Percentiles rank a stretch among this genome's conserved stretches.
phyloP scores from a whole-genome alignment of 1,284 basidiomycete genomes.

The Hypsizygus ulmarius region DNA sequence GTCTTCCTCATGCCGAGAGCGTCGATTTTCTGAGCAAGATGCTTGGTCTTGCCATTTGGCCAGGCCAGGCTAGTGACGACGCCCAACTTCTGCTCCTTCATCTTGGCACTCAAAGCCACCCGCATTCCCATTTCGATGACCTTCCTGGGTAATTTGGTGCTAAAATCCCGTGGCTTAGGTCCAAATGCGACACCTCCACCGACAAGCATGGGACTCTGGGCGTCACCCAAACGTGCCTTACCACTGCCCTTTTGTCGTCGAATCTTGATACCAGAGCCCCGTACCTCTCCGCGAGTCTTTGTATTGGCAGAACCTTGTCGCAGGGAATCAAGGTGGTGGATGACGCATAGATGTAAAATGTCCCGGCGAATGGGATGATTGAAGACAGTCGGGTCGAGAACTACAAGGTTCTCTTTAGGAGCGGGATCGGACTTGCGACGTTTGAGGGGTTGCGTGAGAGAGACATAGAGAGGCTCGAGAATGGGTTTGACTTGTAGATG shows the following conservation, averaged over 20 bases:
- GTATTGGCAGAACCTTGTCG: slow-evolving; percentile 90
- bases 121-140: slow-evolving; percentile 92
- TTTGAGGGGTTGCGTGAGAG: slow-evolving; percentile 56
- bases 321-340: slow-evolving; percentile 85
- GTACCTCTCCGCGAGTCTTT: slow-evolving; percentile 89
- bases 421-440: slow-evolving; percentile 37
- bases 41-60: slow-evolving; percentile 67
- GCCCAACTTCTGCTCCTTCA: slow-evolving; percentile 72
- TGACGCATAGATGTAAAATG: slow-evolving; percentile 90
- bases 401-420: slow-evolving; percentile 54
- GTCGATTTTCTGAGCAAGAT: slow-evolving; percentile 56
- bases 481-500: slow-evolving; percentile 37
- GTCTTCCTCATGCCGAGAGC: slow-evolving; percentile 64
- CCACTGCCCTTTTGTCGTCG: slow-evolving; percentile 92
- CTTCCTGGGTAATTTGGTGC: slow-evolving; percentile 87
- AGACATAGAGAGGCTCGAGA: slow-evolving; percentile 52
- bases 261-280: slow-evolving; percentile 86
- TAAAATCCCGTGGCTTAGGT: slow-evolving; percentile 88
- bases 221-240: slow-evolving; percentile 86
- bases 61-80: slow-evolving; percentile 74
- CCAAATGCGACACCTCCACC: slow-evolving; percentile 94
- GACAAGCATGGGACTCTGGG: slow-evolving; percentile 83
- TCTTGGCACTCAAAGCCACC: slow-evolving; percentile 80
- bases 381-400: slow-evolving; percentile 84
- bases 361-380: slow-evolving; percentile 84